Conservation (phyloP, 202 grass and related monocot species). For the Carex arenaria region DNA sequence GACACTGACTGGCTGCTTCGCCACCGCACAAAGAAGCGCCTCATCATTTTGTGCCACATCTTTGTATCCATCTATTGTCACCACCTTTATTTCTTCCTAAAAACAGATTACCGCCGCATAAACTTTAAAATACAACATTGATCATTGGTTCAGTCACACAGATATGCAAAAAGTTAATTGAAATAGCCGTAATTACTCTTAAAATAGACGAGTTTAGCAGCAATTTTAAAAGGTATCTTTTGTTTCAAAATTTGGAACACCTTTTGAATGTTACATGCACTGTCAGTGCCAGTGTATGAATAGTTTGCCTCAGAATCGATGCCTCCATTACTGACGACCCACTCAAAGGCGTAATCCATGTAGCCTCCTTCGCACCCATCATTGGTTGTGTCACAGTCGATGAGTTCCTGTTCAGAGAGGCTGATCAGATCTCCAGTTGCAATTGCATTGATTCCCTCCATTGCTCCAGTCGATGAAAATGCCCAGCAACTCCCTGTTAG, state of each 20-base stretch:
- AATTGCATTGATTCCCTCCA: conserved; percentile 30
- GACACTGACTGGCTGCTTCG: conserved; percentile 38
- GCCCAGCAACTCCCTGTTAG: conserved; percentile 28
- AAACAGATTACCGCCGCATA: not conserved
- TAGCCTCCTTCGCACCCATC: conserved; percentile 21
- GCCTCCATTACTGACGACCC: conserved; percentile 19
- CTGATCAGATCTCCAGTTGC: conserved; percentile 17
- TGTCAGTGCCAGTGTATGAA: conserved; percentile 6
- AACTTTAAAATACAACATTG: not conserved
- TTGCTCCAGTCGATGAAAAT: conserved; percentile 26
- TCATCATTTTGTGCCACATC: conserved; percentile 33
- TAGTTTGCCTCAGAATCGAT: conserved; percentile 22
- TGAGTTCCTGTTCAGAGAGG: conserved; percentile 29
- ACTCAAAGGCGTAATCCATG: conserved; percentile 30
- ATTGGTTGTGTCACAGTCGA: conserved; percentile 23
- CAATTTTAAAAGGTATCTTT: not conserved
- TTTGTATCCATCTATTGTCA: conserved; percentile 39
- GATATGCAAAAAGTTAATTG: conserved; percentile 10
- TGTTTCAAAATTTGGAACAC: not conserved
- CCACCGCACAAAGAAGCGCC: conserved; percentile 37
- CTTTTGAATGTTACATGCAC: conserved; percentile 25
- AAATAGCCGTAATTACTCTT: no score
- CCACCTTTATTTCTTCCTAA: conserved; percentile 41
- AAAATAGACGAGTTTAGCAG: not conserved
- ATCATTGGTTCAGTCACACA: conserved; percentile 24